Percentiles rank a stretch among this genome's conserved stretches.
Evolutionary conservation across 768 basidiomycete species (phyloP).

Genomic region (Boletales sp.): DNA sequence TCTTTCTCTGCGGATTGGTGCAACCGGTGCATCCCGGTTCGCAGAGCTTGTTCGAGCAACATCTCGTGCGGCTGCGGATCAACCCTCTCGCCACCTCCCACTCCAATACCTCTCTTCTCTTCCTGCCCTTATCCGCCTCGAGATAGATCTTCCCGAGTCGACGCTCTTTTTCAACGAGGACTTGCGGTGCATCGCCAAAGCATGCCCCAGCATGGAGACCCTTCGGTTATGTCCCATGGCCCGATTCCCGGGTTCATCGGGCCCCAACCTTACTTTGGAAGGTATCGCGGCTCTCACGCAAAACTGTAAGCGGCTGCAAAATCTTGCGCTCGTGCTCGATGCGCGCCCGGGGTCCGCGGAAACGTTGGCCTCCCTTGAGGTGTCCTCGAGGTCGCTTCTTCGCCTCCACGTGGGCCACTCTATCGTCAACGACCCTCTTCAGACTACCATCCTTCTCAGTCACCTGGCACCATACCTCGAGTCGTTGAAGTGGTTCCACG

Average conservation of each 20-base stretch:
- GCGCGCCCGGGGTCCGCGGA: slow-evolving; percentile 46
- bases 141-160: slow-evolving; percentile 78
- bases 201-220: slow-evolving; percentile 68
- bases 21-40: slow-evolving; percentile 73
- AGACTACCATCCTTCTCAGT: slow-evolving; percentile 67
- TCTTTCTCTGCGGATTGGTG: slow-evolving; percentile 57
- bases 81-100: slow-evolving; percentile 56
- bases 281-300: slow-evolving; percentile 56
- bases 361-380: slow-evolving; percentile 41
- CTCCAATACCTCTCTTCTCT: slow-evolving; percentile 56
- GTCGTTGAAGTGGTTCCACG: slow-evolving; percentile 71
- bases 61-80: slow-evolving; percentile 52
- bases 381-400: slow-evolving; percentile 62
- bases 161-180: slow-evolving; percentile 61
- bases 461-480: slow-evolving; percentile 74
- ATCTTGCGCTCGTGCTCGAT: slow-evolving; percentile 62
- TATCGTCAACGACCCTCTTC: slow-evolving; percentile 65
- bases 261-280: slow-evolving; percentile 60
- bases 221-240: slow-evolving; percentile 65
- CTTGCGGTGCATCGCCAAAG: slow-evolving; percentile 52
- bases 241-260: slow-evolving; percentile 52
- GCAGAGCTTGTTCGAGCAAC: slow-evolving; percentile 78
- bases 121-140: slow-evolving; percentile 55
- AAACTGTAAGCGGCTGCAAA: slow-evolving; percentile 59
- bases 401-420: slow-evolving; percentile 78